phyloP scores from a whole-genome alignment of 2,329 filamentous ascomycete genomes.

The Paraphaeosphaeria sporulosa region DNA sequence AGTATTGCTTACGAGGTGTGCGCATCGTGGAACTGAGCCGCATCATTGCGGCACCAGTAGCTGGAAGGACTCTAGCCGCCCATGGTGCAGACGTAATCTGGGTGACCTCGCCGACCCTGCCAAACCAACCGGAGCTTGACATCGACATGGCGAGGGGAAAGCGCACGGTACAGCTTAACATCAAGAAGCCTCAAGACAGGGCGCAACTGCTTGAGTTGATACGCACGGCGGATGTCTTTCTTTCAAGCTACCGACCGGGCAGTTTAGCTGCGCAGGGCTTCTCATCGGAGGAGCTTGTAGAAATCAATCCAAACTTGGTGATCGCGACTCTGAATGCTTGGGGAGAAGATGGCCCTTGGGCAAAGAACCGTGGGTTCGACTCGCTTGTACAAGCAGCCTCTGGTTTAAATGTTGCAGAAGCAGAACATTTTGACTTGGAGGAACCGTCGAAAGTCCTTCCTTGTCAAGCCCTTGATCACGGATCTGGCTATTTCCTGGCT shows the following conservation, averaged over 20 bases:
- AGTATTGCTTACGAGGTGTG: conserved; percentile 52
- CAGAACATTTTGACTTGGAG: conserved; percentile 52
- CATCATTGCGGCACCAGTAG: conserved; percentile 55
- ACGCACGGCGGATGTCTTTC: conserved; percentile 60
- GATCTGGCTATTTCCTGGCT: conserved; percentile 63
- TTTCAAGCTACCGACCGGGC: conserved; percentile 62
- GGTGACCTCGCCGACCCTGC: conserved; percentile 53
- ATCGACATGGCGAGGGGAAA: conserved; percentile 58
- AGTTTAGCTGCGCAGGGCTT: conserved; percentile 56
- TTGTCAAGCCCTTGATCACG: conserved; percentile 66
- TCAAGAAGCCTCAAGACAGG: conserved; percentile 53
- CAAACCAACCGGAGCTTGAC: conserved; percentile 52
- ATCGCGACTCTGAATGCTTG: conserved; percentile 63
- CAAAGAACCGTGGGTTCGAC: conserved; percentile 60
- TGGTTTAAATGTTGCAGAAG: conserved; percentile 65
- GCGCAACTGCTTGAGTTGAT: conserved; percentile 53
- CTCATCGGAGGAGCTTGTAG: conserved; percentile 47
- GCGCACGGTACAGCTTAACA: conserved; percentile 57
- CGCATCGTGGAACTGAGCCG: conserved; percentile 52
- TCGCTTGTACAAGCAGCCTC: conserved; percentile 64
- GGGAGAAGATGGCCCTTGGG: conserved; percentile 58
- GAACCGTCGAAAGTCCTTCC: conserved; percentile 56
- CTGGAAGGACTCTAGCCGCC: conserved; percentile 53
- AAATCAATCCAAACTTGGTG: conserved; percentile 56
- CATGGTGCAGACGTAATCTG: conserved; percentile 58